Evolutionary conservation across 2,329 filamentous ascomycete genomes (phyloP).

Genomic region (Didymella pinodella): DNA sequence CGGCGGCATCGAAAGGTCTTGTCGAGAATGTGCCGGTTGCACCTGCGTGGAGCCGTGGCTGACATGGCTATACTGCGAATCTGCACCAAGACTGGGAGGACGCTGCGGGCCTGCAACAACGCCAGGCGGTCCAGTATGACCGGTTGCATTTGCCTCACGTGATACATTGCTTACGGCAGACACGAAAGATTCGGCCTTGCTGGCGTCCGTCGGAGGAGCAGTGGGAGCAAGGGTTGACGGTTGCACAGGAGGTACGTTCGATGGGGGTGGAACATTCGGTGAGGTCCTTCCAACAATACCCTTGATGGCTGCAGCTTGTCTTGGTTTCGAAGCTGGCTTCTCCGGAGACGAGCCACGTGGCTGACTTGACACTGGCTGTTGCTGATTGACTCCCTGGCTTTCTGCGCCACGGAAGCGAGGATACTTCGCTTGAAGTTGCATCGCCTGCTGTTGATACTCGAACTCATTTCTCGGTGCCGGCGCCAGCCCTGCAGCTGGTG

Average conservation of each 20-base stretch:
- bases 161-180: slow-evolving; percentile 37
- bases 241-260: slow-evolving; percentile 6
- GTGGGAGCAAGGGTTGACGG: slow-evolving; percentile 1
- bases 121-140: slow-evolving; percentile 28
- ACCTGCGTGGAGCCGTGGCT: slow-evolving; percentile 42
- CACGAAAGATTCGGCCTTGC: slow-evolving; percentile 11
- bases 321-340: slow-evolving; percentile 37
- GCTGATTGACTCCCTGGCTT: slow-evolving; percentile 49
- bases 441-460: slow-evolving; percentile 44
- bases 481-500: slow-evolving; percentile 21
- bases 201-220: slow-evolving; percentile 1
- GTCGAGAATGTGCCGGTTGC: slow-evolving; percentile 40
- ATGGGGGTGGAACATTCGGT: slow-evolving; percentile 20
- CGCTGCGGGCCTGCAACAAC: slow-evolving; percentile 27
- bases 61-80: slow-evolving; percentile 41
- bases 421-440: slow-evolving; percentile 44
- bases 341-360: slow-evolving; percentile 37
- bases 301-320: slow-evolving; percentile 58
- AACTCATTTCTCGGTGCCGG: slow-evolving; percentile 37
- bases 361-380: slow-evolving; percentile 38
- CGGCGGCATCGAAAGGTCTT: slow-evolving; percentile 38
- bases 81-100: slow-evolving; percentile 38
- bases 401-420: slow-evolving; percentile 55
- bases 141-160: slow-evolving; percentile 26
- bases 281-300: slow-evolving; percentile 37